These are phyloP conservation scores for Pichia cactophila DNA, from an alignment of 1,139 yeast genomes.

Conservation along the genomic window DNA sequence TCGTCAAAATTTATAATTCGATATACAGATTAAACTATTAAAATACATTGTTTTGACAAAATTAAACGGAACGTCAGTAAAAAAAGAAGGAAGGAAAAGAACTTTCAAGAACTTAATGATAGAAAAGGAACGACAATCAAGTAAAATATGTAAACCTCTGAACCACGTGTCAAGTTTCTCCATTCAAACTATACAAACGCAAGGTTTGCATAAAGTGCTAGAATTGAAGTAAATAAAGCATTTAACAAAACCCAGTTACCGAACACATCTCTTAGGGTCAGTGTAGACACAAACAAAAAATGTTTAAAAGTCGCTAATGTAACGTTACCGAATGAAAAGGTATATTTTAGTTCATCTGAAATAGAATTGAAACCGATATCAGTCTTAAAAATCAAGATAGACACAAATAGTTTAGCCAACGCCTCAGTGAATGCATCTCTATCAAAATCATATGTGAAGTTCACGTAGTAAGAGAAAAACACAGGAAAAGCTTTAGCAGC, in stretches of 20 bases:
- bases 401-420: slow-evolving; percentile 38
- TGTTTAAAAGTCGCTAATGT: slow-evolving; percentile 11
- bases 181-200: slow-evolving; percentile 21
- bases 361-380: slow-evolving; percentile 31
- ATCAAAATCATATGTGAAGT: slow-evolving; percentile 39
- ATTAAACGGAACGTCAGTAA: neutral
- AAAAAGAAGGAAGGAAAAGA: slow-evolving; percentile 5
- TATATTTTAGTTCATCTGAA: slow-evolving; percentile 34
- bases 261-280: slow-evolving; percentile 32
- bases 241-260: slow-evolving; percentile 44
- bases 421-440: slow-evolving; percentile 51
- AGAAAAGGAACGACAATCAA: slow-evolving; percentile 1
- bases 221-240: slow-evolving; percentile 41
- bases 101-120: neutral
- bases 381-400: slow-evolving; percentile 35
- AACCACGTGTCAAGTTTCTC: neutral
- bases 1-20: slow-evolving; percentile 1
- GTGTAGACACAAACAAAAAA: slow-evolving; percentile 33
- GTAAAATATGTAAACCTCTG: neutral
- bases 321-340: slow-evolving; percentile 15
- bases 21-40: slow-evolving; percentile 4
- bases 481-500: slow-evolving; percentile 37
- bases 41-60: neutral
- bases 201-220: slow-evolving; percentile 43
- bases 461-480: slow-evolving; percentile 41